Evolutionary conservation across 495 filamentous ascomycete species (phyloP).

Genomic region (Penicillium daleae): DNA sequence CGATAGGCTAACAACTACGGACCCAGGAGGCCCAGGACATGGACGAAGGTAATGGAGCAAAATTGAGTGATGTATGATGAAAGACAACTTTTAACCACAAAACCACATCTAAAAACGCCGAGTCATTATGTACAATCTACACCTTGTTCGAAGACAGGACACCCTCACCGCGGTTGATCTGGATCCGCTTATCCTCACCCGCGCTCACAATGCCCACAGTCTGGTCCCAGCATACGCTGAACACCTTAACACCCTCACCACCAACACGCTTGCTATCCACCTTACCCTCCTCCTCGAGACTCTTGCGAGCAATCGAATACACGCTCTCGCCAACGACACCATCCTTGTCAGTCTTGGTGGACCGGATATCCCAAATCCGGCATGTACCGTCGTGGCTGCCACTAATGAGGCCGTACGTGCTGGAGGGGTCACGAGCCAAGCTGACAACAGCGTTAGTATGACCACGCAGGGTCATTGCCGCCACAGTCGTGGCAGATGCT

Average conservation of each 20-base stretch:
- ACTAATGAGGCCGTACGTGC: constrained; percentile 77
- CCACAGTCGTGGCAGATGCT: constrained; percentile 67
- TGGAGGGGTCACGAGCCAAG: constrained; percentile 70
- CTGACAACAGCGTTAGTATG: constrained; percentile 82
- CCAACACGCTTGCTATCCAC: constrained; percentile 56
- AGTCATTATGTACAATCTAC: constrained; percentile 39
- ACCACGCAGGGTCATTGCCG: constrained; percentile 85
- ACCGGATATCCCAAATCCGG: constrained; percentile 89
- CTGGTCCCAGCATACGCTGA: constrained; percentile 85
- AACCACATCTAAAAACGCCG: constrained; percentile 40
- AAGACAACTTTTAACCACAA: constrained; percentile 42
- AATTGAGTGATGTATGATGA: constrained; percentile 18
- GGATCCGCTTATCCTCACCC: constrained; percentile 90
- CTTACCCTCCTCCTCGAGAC: constrained; percentile 55
- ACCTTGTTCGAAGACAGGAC: constrained; percentile 44
- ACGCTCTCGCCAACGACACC: constrained; percentile 76
- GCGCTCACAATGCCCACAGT: constrained; percentile 86
- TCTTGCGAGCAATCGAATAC: constrained; percentile 78
- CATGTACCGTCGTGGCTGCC: constrained; percentile 89
- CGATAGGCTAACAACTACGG: too few species aligned
- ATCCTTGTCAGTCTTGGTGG: constrained; percentile 65
- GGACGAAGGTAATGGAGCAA: too few species aligned
- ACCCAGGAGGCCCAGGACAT: too few species aligned
- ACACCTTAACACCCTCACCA: constrained; percentile 87
- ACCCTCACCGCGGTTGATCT: constrained; percentile 75